Percentiles rank a stretch among this genome's conserved stretches.
phyloP scores from a whole-genome alignment of 345 rosid genomes.

The Iberis pinnata region DNA sequence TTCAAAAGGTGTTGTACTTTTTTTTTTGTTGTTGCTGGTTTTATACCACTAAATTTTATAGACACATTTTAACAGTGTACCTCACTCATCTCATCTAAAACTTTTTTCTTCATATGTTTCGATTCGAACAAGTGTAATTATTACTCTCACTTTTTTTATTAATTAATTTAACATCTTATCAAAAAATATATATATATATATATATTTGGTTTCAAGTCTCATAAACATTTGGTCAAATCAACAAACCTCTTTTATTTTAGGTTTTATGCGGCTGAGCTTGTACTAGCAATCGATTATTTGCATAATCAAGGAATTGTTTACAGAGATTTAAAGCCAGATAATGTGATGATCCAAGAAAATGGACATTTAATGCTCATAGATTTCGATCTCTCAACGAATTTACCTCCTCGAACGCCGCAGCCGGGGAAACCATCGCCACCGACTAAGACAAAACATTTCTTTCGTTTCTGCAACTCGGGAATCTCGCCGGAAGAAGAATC shows the following conservation, averaged over 20 bases:
- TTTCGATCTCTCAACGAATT: conserved; percentile 76
- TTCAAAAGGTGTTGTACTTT: no score
- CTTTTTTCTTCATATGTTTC: no score
- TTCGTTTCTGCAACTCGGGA: conserved; percentile 38
- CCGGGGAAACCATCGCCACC: background rate
- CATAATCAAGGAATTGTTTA: conserved; percentile 61
- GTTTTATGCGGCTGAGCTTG: conserved; percentile 83
- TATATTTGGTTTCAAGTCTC: no score
- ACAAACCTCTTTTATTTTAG: conserved; percentile 33
- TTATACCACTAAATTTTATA: no score
- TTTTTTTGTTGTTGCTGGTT: no score
- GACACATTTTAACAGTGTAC: no score
- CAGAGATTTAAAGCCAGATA: conserved; percentile 83
- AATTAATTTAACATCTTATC: no score
- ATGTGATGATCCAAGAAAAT: conserved; percentile 64
- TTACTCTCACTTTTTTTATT: no score
- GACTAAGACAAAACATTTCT: conserved; percentile 12
- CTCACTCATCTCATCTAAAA: no score
- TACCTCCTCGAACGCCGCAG: conserved; percentile 32
- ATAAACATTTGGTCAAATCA: no score
- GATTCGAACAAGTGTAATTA: no score
- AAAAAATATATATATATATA: no score
- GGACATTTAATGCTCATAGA: conserved; percentile 89
- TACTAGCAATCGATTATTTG: conserved; percentile 62
- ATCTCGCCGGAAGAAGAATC: conserved; percentile 35